phyloP scores from a whole-genome alignment of 352 stramenopile species.

The Blastocystis sp. region DNA sequence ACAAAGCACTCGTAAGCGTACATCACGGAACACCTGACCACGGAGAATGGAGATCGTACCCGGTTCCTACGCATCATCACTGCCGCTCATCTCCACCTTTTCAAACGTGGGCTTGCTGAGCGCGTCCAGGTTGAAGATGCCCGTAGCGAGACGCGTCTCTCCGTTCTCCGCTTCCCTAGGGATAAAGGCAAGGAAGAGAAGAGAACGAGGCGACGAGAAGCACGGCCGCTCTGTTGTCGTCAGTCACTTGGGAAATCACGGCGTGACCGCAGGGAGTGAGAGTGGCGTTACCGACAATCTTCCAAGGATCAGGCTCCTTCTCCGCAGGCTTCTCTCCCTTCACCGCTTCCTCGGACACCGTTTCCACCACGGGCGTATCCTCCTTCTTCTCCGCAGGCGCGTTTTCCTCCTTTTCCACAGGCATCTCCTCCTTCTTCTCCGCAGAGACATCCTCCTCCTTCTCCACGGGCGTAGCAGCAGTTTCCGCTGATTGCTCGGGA shows the following conservation, averaged over 20 bases:
- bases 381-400: background rate
- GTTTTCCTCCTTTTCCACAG: background rate
- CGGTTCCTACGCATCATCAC: background rate
- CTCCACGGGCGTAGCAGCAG: background rate
- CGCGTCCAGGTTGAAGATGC: background rate
- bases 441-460: background rate
- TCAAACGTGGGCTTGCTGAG: background rate
- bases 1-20: background rate
- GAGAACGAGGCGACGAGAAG: slow-evolving; percentile 5
- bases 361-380: background rate
- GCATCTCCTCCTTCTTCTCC: slow-evolving; percentile 6
- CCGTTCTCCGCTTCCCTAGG: slow-evolving; percentile 4
- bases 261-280: slow-evolving; percentile 48
- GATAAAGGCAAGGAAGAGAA: background rate
- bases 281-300: background rate
- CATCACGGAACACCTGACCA: slow-evolving; percentile 36
- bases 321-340: background rate
- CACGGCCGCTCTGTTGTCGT: slow-evolving; percentile 9
- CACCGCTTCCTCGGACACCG: background rate
- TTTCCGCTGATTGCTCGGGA: background rate
- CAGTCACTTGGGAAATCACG: slow-evolving; percentile 3
- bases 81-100: background rate
- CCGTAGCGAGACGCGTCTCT: background rate
- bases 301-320: background rate
- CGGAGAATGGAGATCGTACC: slow-evolving; percentile 6